Evolutionary conservation across 2,329 filamentous ascomycete genomes (phyloP).

Genomic region (Microascus cirrosus): DNA sequence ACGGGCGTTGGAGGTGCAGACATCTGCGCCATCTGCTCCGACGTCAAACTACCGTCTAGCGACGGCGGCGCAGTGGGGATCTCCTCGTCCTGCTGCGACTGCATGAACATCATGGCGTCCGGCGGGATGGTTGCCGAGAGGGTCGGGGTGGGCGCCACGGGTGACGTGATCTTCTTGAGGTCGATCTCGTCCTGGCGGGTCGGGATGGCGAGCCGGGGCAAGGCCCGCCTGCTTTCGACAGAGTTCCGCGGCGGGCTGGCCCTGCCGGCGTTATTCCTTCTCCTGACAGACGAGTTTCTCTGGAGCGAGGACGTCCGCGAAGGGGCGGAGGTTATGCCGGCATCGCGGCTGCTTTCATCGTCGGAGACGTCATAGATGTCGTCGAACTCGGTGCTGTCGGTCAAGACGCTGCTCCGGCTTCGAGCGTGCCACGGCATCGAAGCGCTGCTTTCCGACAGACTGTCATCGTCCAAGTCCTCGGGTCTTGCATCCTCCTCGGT

Average conservation of each 20-base stretch:
- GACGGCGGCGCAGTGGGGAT: conserved; percentile 76
- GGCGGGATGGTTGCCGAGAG: conserved; percentile 66
- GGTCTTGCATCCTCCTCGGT: conserved; percentile 25
- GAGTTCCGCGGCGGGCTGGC: neutral
- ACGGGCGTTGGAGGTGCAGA: conserved; percentile 81
- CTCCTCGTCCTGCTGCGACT: conserved; percentile 46
- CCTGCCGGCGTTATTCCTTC: conserved; percentile 19
- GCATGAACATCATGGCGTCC: conserved; percentile 61
- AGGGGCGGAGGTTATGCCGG: neutral
- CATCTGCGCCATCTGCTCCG: conserved; percentile 73
- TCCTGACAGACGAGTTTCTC: conserved; percentile 24
- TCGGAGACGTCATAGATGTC: conserved; percentile 83
- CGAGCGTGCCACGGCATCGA: conserved; percentile 46
- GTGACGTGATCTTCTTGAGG: conserved; percentile 40
- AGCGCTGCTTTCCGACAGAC: conserved; percentile 29
- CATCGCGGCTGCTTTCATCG: conserved; percentile 45
- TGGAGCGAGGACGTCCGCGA: conserved; percentile 9
- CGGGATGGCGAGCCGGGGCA: conserved; percentile 2
- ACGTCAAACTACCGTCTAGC: conserved; percentile 77
- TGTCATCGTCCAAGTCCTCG: conserved; percentile 12
- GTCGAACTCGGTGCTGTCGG: conserved; percentile 65
- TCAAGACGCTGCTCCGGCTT: conserved; percentile 42
- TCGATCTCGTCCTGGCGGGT: conserved; percentile 14
- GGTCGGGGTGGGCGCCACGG: conserved; percentile 52
- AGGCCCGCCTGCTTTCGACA: neutral